phyloP scores from a whole-genome alignment of 1,139 yeast species.

The Geotrichum europaeum region DNA sequence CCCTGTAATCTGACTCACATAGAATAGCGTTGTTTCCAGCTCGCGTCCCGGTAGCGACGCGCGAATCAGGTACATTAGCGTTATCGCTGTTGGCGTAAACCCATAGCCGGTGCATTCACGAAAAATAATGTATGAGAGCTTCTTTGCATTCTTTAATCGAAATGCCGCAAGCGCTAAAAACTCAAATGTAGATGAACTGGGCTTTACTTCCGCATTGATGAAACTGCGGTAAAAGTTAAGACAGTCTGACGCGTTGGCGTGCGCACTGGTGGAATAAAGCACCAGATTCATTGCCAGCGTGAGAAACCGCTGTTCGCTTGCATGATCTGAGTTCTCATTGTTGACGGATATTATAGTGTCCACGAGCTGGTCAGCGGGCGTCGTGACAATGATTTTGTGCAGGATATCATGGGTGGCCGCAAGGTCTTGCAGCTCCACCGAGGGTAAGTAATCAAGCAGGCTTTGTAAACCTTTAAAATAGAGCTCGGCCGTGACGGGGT shows the following conservation, averaged over 20 bases:
- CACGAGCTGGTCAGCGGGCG: background rate
- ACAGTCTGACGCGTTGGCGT: background rate
- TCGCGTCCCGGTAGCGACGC: constrained; percentile 29
- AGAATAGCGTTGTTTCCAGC: background rate
- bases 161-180: constrained; percentile 27
- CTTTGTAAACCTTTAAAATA: background rate
- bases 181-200: constrained; percentile 26
- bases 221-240: constrained; percentile 22
- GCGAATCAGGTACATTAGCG: constrained; percentile 27
- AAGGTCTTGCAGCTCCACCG: constrained; percentile 4
- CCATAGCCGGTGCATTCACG: constrained; percentile 19
- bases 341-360: background rate
- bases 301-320: background rate
- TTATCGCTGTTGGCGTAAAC: constrained; percentile 21
- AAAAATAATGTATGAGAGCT: constrained; percentile 28
- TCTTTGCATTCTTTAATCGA: constrained; percentile 30
- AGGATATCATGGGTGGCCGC: background rate
- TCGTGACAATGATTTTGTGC: background rate
- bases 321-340: background rate
- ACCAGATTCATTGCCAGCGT: constrained; percentile 5
- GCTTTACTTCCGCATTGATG: constrained; percentile 16
- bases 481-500: background rate
- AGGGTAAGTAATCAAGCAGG: background rate
- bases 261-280: constrained; percentile 3
- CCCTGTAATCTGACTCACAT: background rate